Conservation (phyloP, 2,329 filamentous ascomycete species). For the Talaromyces sp. region DNA sequence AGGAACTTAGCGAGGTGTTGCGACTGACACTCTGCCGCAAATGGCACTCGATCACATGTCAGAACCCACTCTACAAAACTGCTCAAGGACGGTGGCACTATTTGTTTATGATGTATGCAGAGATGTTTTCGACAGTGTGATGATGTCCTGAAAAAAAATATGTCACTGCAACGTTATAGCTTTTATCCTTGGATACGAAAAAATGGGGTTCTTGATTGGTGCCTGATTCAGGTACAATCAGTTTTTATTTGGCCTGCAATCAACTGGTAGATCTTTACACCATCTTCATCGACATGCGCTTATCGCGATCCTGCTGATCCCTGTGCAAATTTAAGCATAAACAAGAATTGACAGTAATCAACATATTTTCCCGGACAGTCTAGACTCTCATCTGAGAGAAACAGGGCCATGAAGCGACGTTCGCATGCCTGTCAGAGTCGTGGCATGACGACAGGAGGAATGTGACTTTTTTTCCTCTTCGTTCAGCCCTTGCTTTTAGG, state of each 20-base stretch:
- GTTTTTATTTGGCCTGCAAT: background rate
- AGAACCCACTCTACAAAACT: background rate
- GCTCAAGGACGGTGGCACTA: background rate
- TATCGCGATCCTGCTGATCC: slow-evolving; percentile 3
- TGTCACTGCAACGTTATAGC: background rate
- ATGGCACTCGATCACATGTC: background rate
- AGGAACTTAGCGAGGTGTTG: background rate
- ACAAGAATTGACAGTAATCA: background rate
- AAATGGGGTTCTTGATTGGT: background rate
- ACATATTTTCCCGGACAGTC: background rate
- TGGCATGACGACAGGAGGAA: slow-evolving; percentile 3
- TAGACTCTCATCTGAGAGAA: background rate
- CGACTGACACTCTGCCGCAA: background rate
- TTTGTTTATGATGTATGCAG: background rate
- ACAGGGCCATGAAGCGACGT: background rate
- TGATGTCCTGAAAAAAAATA: background rate
- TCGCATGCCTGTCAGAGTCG: background rate
- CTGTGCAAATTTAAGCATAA: slow-evolving; percentile 1
- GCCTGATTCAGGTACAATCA: background rate
- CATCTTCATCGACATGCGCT: background rate
- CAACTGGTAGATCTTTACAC: background rate
- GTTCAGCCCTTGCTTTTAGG: background rate
- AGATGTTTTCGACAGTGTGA: background rate
- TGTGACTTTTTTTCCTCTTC: background rate
- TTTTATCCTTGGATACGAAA: background rate